Percentiles rank a stretch among this genome's conserved stretches.
Evolutionary conservation across 768 basidiomycete species (phyloP).

Genomic region (Pisolithus orientalis): DNA sequence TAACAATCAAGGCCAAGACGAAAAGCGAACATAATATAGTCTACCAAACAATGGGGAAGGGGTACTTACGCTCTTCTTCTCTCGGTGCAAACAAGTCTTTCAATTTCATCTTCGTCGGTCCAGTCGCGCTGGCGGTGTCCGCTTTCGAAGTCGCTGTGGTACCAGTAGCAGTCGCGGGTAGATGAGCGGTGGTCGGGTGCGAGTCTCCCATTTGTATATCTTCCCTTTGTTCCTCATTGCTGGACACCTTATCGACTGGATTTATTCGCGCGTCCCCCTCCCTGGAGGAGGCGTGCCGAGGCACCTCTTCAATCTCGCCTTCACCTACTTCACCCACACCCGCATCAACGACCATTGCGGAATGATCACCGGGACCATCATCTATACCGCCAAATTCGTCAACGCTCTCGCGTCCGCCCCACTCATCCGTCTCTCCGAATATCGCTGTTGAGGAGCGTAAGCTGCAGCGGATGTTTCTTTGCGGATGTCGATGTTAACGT

Average conservation of each 20-base stretch:
- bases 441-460: conserved; percentile 42
- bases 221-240: no score
- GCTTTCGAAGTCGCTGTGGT: no score
- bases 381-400: conserved; percentile 44
- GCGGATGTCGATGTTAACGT: conserved; percentile 1
- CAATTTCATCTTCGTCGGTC: conserved; percentile 20
- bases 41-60: no score
- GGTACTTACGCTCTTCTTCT: conserved; percentile 53
- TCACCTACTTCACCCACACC: conserved; percentile 16
- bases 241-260: no score
- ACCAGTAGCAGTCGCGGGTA: no score
- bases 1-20: not conserved
- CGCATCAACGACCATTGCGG: conserved; percentile 46
- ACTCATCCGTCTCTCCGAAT: conserved; percentile 49
- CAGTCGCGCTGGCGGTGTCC: no score
- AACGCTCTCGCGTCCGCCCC: conserved; percentile 55
- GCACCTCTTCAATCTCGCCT: conserved; percentile 13
- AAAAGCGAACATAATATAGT: not conserved
- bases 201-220: no score
- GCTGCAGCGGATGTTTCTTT: conserved; percentile 12
- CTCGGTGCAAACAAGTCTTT: conserved; percentile 55
- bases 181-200: no score
- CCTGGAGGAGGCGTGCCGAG: no score
- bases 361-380: conserved; percentile 7
- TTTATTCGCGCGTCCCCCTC: no score